Evolutionary conservation across 306 rosid species (phyloP), one percentile per base, ranked within the genome.

Genomic region (Cicer cuneatum): DNA sequence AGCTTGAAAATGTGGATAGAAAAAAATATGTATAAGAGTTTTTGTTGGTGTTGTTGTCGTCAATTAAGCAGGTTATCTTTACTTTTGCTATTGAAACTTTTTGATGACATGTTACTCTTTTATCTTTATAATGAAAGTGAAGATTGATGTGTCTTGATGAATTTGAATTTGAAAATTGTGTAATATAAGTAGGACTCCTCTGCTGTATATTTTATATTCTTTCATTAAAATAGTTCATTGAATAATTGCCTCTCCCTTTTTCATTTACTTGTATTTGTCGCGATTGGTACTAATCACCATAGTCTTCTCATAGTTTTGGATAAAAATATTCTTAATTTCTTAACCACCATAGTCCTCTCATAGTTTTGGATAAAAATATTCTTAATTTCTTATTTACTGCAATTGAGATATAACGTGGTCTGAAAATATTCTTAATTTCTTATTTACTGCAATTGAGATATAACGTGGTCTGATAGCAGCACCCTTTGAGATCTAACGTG

Each of bases 61-160:
- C n/a, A n/a, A n/a, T n/a, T n/a, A n/a, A n/a, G n/a, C n/a, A n/a
- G 0, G 61, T 1, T 4, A 10, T 19, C n/a, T 54, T 54, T 4
- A 9, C 37, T 29, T 66, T 59, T 72, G 39, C 4, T 2, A 48
- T 62, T 54, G 54, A 19, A 71, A 71, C 29, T 51, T 66, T 48
- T 51, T 73, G 47, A 13, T 49, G 43, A 2, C 71, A 35, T 57
- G 42, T 54, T 76, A n/a, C 10, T 39, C 11, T 48, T 72, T 8
- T 18, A 15, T n/a, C n/a, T n/a, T 73, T 49, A 21, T 74, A 12
- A 43, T 58, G 58, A 16, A 42, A 46, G 42, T 39, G 58, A 60
- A 41, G 67, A 43, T 61, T 66, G 71, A 59, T 9, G 48, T 70
- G 52, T 43, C 40, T 54, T 60, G 19, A 18, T n/a, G n/a, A n/a